Percentiles rank a stretch among this genome's conserved stretches.
phyloP scores from a whole-genome alignment of 176 grass and related monocot genomes.

The Paspalum vaginatum region DNA sequence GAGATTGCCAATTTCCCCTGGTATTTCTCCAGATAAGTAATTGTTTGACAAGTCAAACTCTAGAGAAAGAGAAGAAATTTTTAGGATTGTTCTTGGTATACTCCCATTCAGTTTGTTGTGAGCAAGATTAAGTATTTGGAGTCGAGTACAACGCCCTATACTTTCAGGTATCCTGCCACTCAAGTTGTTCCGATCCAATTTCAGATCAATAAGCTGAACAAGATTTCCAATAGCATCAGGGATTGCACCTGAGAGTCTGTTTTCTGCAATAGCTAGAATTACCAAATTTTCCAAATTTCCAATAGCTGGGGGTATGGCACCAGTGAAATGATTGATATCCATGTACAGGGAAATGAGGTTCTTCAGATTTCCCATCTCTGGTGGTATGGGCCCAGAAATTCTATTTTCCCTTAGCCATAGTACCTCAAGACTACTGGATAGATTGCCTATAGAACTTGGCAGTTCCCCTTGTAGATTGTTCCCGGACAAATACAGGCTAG shows the following conservation, averaged over 20 bases:
- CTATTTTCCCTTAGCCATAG: slow-evolving; percentile 39
- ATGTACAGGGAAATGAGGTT: slow-evolving; percentile 37
- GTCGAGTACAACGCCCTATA: slow-evolving; percentile 36
- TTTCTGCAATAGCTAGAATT: slow-evolving; percentile 33
- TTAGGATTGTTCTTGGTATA: slow-evolving; percentile 48
- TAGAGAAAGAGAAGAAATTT: slow-evolving; percentile 20
- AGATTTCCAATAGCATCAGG: slow-evolving; percentile 47
- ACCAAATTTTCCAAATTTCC: slow-evolving; percentile 43
- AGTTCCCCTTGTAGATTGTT: slow-evolving; percentile 52
- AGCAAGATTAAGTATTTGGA: slow-evolving; percentile 55
- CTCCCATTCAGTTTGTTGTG: slow-evolving; percentile 46
- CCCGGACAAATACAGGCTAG: neutral
- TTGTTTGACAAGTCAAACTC: slow-evolving; percentile 63
- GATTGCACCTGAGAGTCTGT: slow-evolving; percentile 45
- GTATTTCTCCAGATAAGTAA: slow-evolving; percentile 38
- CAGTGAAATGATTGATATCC: slow-evolving; percentile 48
- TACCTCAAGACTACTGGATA: slow-evolving; percentile 34
- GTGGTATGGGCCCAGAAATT: slow-evolving; percentile 44
- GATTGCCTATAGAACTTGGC: slow-evolving; percentile 39
- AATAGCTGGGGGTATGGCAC: slow-evolving; percentile 50
- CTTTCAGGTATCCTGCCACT: slow-evolving; percentile 48
- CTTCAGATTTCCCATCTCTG: slow-evolving; percentile 44
- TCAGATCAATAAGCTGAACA: slow-evolving; percentile 37
- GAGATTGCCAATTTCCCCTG: slow-evolving; percentile 49
- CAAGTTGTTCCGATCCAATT: slow-evolving; percentile 48